Evolutionary conservation across 345 rosid species (phyloP).

Genomic region (Citrus sp.): DNA sequence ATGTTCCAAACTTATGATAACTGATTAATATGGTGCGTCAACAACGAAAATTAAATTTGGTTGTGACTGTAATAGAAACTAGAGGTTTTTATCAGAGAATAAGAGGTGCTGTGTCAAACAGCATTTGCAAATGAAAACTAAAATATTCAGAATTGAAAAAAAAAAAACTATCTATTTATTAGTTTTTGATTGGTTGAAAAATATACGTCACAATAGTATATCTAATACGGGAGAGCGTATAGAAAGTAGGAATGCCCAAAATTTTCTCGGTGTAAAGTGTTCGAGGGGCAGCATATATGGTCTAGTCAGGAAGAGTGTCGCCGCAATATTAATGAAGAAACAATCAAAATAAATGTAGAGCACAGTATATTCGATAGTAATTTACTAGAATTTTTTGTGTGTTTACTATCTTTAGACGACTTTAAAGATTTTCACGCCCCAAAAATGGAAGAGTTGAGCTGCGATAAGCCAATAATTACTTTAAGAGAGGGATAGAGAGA

Average conservation of each 20-base stretch:
- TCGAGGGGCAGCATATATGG: not conserved
- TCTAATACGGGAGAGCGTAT: too few relatives aligned
- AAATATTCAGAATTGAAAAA: too few relatives aligned
- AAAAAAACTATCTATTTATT: too few relatives aligned
- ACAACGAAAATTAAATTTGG: too few relatives aligned
- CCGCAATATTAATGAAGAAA: not conserved
- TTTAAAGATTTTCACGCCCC: slow-evolving; percentile 15
- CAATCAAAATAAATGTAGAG: not conserved
- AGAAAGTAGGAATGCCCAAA: too few relatives aligned
- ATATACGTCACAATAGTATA: too few relatives aligned
- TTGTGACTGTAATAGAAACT: too few relatives aligned
- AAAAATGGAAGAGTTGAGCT: not conserved
- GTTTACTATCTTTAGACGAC: slow-evolving; percentile 4
- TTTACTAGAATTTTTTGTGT: not conserved
- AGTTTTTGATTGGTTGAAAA: too few relatives aligned
- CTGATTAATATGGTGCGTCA: too few relatives aligned
- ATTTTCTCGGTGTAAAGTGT: not conserved
- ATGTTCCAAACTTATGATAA: too few relatives aligned
- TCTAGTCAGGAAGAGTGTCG: not conserved
- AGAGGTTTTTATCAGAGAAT: not conserved
- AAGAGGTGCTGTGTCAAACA: not conserved
- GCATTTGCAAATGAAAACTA: too few relatives aligned
- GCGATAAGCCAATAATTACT: not conserved
- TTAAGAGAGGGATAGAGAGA: not conserved
- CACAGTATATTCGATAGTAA: slow-evolving; percentile 12